Conservation (phyloP, 306 rosid genomes). For the Boehmeria nivea region DNA sequence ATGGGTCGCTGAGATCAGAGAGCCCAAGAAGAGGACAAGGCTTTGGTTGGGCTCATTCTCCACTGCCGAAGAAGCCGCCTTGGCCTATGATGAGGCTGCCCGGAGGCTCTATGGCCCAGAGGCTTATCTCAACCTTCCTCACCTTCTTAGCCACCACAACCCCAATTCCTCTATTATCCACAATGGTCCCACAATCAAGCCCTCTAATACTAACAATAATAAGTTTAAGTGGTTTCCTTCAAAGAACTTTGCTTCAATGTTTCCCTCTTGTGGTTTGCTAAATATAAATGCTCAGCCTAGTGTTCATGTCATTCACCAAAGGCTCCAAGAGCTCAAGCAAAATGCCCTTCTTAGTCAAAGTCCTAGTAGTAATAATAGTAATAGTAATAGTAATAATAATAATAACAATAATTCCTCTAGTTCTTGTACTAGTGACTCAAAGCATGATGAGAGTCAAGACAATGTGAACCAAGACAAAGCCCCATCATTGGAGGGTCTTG, state of each 20-base stretch:
- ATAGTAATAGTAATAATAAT: neutral
- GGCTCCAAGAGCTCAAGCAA: slow-evolving; percentile 73
- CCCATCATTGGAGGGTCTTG: slow-evolving; percentile 18
- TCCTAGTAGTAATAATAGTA: neutral
- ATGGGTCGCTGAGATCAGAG: slow-evolving; percentile 98
- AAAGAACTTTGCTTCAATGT: slow-evolving; percentile 79
- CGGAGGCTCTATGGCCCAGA: slow-evolving; percentile 87
- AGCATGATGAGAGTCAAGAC: slow-evolving; percentile 20
- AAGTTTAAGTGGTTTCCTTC: slow-evolving; percentile 88
- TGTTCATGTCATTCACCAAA: slow-evolving; percentile 90
- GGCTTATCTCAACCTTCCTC: slow-evolving; percentile 94
- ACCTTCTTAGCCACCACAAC: slow-evolving; percentile 36
- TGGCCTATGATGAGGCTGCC: slow-evolving; percentile 98
- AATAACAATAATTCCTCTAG: slow-evolving; percentile 16
- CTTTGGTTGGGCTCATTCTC: slow-evolving; percentile 94
- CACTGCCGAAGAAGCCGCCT: slow-evolving; percentile 95
- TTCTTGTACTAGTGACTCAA: slow-evolving; percentile 35
- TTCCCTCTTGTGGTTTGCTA: slow-evolving; percentile 71
- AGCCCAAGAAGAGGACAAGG: slow-evolving; percentile 91
- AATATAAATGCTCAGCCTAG: slow-evolving; percentile 89
- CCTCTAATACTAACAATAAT: slow-evolving; percentile 20
- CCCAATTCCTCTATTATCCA: slow-evolving; percentile 5
- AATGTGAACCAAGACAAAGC: slow-evolving; percentile 9
- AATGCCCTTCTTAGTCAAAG: slow-evolving; percentile 35
- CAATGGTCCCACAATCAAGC: slow-evolving; percentile 23